Conservation (phyloP, 2,329 filamentous ascomycete genomes). For the Helotiales sp. region DNA sequence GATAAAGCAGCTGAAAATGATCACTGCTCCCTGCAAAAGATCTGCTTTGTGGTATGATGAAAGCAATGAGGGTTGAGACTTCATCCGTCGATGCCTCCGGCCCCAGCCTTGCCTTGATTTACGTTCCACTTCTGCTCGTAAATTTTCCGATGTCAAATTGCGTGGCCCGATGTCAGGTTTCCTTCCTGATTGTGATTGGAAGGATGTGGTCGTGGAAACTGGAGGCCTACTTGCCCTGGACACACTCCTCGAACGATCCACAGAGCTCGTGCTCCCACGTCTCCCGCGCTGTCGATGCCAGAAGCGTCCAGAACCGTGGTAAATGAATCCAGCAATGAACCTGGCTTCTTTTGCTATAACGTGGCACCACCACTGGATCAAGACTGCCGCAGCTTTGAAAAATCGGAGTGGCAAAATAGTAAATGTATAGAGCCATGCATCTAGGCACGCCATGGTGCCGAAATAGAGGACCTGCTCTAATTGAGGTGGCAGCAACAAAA, state of each 20-base stretch:
- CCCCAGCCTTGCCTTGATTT: constrained; percentile 40
- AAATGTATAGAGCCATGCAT: constrained; percentile 96
- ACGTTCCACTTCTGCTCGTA: constrained; percentile 34
- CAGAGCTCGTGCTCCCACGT: constrained; percentile 45
- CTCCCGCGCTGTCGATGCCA: constrained; percentile 65
- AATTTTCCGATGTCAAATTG: constrained; percentile 27
- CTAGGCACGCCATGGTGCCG: constrained; percentile 87
- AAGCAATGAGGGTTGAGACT: constrained; percentile 83
- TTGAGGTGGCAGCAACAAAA: constrained; percentile 78
- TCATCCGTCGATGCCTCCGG: constrained; percentile 70
- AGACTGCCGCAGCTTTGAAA: constrained; percentile 75
- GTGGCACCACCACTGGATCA: constrained; percentile 78
- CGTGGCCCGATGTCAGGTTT: constrained; percentile 24
- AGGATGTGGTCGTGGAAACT: constrained; percentile 36
- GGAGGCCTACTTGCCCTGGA: constrained; percentile 37
- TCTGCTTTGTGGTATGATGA: constrained; percentile 94
- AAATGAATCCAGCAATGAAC: constrained; percentile 78
- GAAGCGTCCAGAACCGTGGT: constrained; percentile 77
- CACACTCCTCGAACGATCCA: constrained; percentile 37
- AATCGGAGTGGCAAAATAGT: constrained; percentile 94
- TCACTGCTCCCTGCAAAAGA: constrained; percentile 85
- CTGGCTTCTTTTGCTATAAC: constrained; percentile 72
- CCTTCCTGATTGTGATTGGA: constrained; percentile 32
- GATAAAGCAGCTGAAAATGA: constrained; percentile 82
- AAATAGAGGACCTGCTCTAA: constrained; percentile 87